Evolutionary conservation across 305 asterid genomes (phyloP).

Genomic region (Solanum hybrid): DNA sequence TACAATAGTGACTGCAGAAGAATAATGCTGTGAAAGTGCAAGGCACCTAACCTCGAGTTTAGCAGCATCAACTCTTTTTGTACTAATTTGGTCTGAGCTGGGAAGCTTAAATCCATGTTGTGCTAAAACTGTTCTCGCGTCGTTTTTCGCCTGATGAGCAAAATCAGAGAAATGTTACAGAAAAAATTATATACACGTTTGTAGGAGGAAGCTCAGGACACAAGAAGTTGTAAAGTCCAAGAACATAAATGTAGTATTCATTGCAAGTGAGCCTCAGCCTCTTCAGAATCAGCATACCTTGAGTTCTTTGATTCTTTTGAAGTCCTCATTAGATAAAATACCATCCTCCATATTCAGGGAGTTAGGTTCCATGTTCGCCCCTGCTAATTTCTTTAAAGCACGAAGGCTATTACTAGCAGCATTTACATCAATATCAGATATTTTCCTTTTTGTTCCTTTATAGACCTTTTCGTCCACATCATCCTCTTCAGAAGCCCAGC

Average conservation of each 20-base stretch:
- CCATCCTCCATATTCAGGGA: constrained; percentile 43
- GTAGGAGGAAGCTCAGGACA: background rate
- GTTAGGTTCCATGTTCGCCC: constrained; percentile 15
- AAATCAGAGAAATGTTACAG: background rate
- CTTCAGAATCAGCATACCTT: constrained; percentile 36
- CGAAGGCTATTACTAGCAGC: constrained; percentile 65
- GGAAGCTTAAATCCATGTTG: constrained; percentile 85
- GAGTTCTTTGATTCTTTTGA: constrained; percentile 73
- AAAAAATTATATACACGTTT: background rate
- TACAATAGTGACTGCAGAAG: background rate
- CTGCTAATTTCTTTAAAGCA: constrained; percentile 77
- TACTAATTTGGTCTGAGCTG: constrained; percentile 63
- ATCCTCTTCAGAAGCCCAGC: constrained; percentile 10
- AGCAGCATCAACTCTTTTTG: constrained; percentile 68
- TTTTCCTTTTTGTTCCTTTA: constrained; percentile 55
- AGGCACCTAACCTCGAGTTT: constrained; percentile 58
- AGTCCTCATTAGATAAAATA: constrained; percentile 88
- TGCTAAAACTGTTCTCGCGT: constrained; percentile 45
- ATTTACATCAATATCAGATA: constrained; percentile 56
- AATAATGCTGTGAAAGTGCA: background rate
- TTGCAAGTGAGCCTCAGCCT: background rate
- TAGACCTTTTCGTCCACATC: constrained; percentile 20
- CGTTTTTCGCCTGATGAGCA: constrained; percentile 44
- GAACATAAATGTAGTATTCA: background rate
- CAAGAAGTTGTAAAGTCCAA: background rate